These are phyloP conservation scores for Albizia julibrissin DNA, from an alignment of 306 rosid genomes.

Conservation along the genomic window DNA sequence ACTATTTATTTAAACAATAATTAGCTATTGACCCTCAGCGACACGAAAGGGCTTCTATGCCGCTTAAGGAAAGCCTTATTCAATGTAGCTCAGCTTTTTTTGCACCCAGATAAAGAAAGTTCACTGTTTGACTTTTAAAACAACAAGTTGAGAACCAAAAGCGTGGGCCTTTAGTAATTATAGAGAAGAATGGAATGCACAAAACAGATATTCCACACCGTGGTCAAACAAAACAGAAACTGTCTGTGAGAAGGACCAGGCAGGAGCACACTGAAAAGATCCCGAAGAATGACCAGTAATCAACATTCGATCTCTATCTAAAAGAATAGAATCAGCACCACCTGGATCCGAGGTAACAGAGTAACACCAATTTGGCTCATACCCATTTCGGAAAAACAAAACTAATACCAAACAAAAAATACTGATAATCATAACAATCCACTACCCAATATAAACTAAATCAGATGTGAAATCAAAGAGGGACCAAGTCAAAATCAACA, in stretches of 20 bases:
- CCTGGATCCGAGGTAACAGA: conserved; percentile 8
- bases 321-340: neutral
- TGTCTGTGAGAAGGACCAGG: neutral
- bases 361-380: neutral
- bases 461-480: neutral
- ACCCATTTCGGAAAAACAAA: neutral
- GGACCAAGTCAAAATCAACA: neutral
- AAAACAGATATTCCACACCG: neutral
- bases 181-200: neutral
- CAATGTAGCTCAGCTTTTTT: neutral
- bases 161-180: neutral
- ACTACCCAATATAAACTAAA: conserved; percentile 23
- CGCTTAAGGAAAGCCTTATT: neutral
- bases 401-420: neutral
- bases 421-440: neutral
- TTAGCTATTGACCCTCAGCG: neutral
- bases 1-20: conserved; percentile 26
- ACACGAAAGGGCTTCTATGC: neutral
- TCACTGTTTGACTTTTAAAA: neutral
- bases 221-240: neutral
- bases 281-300: neutral
- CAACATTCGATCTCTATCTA: neutral
- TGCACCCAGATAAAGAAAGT: conserved; percentile 16
- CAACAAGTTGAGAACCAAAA: neutral
- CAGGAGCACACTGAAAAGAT: neutral